Evolutionary conservation across 108 stramenopile species (phyloP), one percentile per base, ranked within the genome.

Genomic region (Discostella stelligeroides): DNA sequence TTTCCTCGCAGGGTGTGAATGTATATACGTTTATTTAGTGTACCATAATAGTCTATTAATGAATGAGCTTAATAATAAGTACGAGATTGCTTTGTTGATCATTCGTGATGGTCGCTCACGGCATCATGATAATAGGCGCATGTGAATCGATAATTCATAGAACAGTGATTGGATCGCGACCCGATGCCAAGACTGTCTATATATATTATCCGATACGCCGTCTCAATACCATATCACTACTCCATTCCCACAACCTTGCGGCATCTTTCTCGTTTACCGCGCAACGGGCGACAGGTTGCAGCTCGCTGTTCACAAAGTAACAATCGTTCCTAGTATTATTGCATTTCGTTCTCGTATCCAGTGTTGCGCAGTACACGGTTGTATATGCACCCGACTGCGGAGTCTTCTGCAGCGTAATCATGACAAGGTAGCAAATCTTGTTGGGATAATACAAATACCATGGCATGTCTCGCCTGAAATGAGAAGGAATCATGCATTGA

Each of bases 381-480:
- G 85, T 86, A 64, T 89, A 96, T 10, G 95, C 95, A 30, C 95
- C 95, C 40, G 86, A 70, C 30, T 53, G 21, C 7, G 93, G 89
- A 60, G 85, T 82, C 63, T 96, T 96, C 61, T 89, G 89, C 28
- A 92, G 46, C n/a, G 70, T 34, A 1, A 59, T 65, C 47, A 92
- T 54, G 38, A 88, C 45, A 9, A 73, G 55, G 10, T 72, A 83
- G 76, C 85, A 87, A 6, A 89, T 23, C 0, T 61, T 53, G 64
- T 92, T 88, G 9, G 84, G 80, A 54, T 82, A 74, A 42, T 79
- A 86, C 49, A 92, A 67, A 57, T 83, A 86, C 88, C 85, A 88
- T 7, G 86, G 86, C 95, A 96, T 95, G 66, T 92, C 81, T 29
- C 90, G 76, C 2, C 57, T 58, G 57, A 7, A 41, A 11, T 27